Base-by-base conservation (phyloP, 495 filamentous ascomycete species). In the Neurospora sp. region DNA sequence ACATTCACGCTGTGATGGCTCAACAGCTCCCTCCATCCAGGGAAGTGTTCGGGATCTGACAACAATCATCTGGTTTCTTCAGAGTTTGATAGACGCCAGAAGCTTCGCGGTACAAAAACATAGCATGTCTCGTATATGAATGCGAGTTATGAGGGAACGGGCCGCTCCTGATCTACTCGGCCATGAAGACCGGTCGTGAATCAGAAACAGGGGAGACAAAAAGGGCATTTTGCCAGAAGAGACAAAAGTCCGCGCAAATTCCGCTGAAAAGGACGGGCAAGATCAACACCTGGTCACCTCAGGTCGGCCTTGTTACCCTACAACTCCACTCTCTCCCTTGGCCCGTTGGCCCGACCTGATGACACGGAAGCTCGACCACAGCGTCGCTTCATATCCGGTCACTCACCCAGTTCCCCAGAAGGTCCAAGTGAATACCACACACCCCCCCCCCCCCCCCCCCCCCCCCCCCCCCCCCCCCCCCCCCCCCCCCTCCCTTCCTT, bases 231-330 rank as follows among this genome's bases (percentile, higher is more conserved):
- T 14, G 22, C 27, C 14, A 31, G 27, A 65, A 5, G 3, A 31
- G 6, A 65, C 27, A 9, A 35, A 8, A 65, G 27, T 14, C 53
- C 27, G 53, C 16, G 27, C 53, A 65, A 31, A 65, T 18, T 65
- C 3, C 3, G 53, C 35, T 3, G 12, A 37, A 37, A 14, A 37
- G 48, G 18, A 65, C 53, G 53, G 20, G 31, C 53, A 65, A 31
- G 53, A 65, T 65, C 22, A 65, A 65, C 69, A 68, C 70, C 70
- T 39, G 77, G 78, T 72, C 73, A 72, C 73, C 22, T 72, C 59
- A 35, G 40, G 5, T 65, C 65, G 75, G 70, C 75, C 75, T 27
- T 77, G 74, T 77, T 77, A 77, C 74, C 69, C 42, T 27, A 39
- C 48, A 39, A 45, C 53, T 53, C 74, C 61, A 27, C 72, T 42